phyloP scores from a whole-genome alignment of 257 asterid species.

The Jacaranda mimosifolia region DNA sequence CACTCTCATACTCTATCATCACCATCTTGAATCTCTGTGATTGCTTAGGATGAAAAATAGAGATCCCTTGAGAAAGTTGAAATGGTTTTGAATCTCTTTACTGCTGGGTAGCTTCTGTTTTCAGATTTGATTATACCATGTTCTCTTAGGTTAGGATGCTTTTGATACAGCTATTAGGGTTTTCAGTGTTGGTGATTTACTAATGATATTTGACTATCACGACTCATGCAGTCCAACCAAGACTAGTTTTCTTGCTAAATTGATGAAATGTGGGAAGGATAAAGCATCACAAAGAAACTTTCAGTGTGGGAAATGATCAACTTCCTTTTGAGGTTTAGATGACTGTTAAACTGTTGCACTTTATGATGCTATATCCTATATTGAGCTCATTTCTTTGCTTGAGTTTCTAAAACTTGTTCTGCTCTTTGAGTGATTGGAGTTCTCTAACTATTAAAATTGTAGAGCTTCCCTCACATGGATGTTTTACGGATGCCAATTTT shows the following conservation, averaged over 20 bases:
- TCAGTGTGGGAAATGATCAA: not conserved
- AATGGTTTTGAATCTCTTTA: not conserved
- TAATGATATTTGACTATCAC: not conserved
- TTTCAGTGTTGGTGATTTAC: not conserved
- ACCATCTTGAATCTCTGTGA: not conserved
- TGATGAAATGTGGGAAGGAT: too few species aligned
- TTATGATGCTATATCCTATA: not conserved
- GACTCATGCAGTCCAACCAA: not conserved
- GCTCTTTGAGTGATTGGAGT: conserved; percentile 8
- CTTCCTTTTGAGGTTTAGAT: not conserved
- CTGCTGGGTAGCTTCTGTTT: not conserved
- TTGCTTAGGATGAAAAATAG: not conserved
- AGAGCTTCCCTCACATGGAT: not conserved
- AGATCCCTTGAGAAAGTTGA: not conserved
- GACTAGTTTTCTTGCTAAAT: not conserved
- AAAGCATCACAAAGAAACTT: not conserved
- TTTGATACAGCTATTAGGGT: not conserved
- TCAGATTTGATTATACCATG: not conserved
- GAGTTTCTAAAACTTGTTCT: not conserved
- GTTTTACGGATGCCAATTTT: not conserved
- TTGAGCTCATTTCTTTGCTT: not conserved
- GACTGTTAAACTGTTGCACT: not conserved
- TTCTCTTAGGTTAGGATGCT: not conserved
- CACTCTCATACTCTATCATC: not conserved
- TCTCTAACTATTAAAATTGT: not conserved